phyloP scores from a whole-genome alignment of 768 basidiomycete genomes.

The Termitomyces sp. region DNA sequence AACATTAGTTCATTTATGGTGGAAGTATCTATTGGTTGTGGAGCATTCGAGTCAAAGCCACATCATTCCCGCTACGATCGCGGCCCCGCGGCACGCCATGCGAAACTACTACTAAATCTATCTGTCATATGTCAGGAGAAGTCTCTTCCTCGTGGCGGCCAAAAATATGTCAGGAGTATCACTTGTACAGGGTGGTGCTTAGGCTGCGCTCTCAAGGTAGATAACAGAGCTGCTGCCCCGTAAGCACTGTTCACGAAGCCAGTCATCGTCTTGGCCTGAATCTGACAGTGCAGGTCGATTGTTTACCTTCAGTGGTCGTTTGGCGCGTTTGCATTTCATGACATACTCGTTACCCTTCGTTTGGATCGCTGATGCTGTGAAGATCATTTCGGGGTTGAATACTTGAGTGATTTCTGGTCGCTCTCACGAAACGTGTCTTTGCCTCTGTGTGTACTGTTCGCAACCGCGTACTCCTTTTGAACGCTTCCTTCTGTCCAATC shows the following conservation, averaged over 20 bases:
- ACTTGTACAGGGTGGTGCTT: too few relatives aligned
- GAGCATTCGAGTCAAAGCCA: neutral
- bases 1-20: neutral
- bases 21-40: neutral
- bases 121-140: neutral
- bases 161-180: neutral
- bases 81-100: neutral
- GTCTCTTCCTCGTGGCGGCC: neutral
- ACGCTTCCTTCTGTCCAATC: constrained; percentile 4
- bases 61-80: neutral
- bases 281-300: neutral
- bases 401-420: neutral
- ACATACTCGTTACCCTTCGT: neutral
- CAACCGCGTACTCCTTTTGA: neutral
- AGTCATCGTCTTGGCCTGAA: neutral
- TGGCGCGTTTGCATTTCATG: neutral
- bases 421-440: constrained; percentile 8
- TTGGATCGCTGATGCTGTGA: neutral
- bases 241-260: neutral
- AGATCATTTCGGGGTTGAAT: neutral
- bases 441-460: neutral
- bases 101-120: neutral
- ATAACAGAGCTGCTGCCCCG: neutral
- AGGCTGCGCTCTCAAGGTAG: neutral
- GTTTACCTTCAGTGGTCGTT: neutral